These are phyloP conservation scores for Macroventuria anomochaeta DNA, from an alignment of 2,329 filamentous ascomycete genomes.

Conservation along the genomic window DNA sequence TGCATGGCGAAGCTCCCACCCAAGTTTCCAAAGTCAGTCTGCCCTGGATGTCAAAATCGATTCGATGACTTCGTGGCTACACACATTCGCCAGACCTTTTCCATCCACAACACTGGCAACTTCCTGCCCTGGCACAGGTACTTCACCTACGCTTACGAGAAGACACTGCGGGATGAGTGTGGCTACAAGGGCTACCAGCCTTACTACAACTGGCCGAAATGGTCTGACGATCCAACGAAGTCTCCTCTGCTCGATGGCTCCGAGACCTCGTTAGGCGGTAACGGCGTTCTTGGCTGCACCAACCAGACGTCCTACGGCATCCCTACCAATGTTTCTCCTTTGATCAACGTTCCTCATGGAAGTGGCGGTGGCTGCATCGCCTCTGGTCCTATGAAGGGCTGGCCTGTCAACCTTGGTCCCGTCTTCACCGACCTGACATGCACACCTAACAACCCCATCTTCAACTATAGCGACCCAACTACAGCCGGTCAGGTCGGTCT, in stretches of 20 bases:
- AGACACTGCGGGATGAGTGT: slow-evolving; percentile 38
- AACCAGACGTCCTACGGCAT: slow-evolving; percentile 36
- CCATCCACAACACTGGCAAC: slow-evolving; percentile 38
- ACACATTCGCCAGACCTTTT: slow-evolving; percentile 41
- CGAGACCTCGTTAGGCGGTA: slow-evolving; percentile 54
- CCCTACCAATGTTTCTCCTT: slow-evolving; percentile 26
- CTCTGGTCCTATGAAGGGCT: slow-evolving; percentile 59
- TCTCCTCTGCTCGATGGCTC: slow-evolving; percentile 63
- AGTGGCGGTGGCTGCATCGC: slow-evolving; percentile 62
- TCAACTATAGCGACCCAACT: slow-evolving; percentile 35
- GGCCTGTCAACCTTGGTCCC: slow-evolving; percentile 56
- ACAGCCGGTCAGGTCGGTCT: slow-evolving; percentile 24
- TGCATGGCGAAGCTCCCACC: slow-evolving; percentile 35
- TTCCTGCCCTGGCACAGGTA: slow-evolving; percentile 40
- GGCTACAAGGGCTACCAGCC: slow-evolving; percentile 40
- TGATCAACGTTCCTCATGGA: slow-evolving; percentile 54
- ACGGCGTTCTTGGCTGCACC: slow-evolving; percentile 48
- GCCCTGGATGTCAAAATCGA: slow-evolving; percentile 37
- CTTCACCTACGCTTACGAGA: slow-evolving; percentile 39
- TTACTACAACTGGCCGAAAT: slow-evolving; percentile 42
- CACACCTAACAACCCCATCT: slow-evolving; percentile 33
- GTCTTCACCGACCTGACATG: slow-evolving; percentile 49
- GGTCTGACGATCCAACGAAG: slow-evolving; percentile 40
- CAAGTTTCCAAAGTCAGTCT: slow-evolving; percentile 34
- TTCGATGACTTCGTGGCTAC: slow-evolving; percentile 43